Base-by-base conservation (phyloP, 306 rosid genomes). In the Parietaria judaica region DNA sequence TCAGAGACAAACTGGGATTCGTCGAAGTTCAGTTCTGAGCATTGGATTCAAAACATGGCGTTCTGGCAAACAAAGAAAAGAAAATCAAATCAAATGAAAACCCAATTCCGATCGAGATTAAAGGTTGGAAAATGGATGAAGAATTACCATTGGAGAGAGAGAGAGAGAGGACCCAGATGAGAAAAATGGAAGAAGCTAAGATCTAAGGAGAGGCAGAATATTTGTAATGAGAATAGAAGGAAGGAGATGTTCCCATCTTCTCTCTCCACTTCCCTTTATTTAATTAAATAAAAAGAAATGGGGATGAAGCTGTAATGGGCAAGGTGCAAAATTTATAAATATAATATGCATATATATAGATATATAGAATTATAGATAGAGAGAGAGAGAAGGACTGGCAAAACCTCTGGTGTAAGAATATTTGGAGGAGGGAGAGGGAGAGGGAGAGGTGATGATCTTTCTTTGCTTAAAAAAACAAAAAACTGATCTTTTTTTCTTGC, bases 381-480 rank as follows among this genome's bases (percentile, higher is more conserved):
- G 62, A 70, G 76, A 72, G 75, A 77, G 58, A 79, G 14, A 82
- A 74, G 72, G 85, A 76, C 66, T 68, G 79, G 83, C 80, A 82
- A 84, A 86, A 72, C 81, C 81, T 74, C 86, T 78, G 95, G 80
- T 79, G 79, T 75, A 83, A 82, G 89, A 82, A 89, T 82, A 89
- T 86, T 83, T 78, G 83, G 82, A 86, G 89, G 88, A 81, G 94
- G 68, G 70, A 70, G 78, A 75, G 74, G 57, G 46, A 60, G 60
- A 73, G 77, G 73, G 78, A 82, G 74, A 73, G 64, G 23, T 73
- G 62, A 71, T 70, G 79, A 61, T 78, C 51, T 31, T 79, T 56
- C 70, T 55, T 63, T 63, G 52, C 49, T 15, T 60, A 48, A 31
- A 51, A 49, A 49, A 62, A 14, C 60, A 5, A 9, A n/a, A 69